Conservation (phyloP, 2,329 filamentous ascomycete genomes). For the Coniella lustricola region DNA sequence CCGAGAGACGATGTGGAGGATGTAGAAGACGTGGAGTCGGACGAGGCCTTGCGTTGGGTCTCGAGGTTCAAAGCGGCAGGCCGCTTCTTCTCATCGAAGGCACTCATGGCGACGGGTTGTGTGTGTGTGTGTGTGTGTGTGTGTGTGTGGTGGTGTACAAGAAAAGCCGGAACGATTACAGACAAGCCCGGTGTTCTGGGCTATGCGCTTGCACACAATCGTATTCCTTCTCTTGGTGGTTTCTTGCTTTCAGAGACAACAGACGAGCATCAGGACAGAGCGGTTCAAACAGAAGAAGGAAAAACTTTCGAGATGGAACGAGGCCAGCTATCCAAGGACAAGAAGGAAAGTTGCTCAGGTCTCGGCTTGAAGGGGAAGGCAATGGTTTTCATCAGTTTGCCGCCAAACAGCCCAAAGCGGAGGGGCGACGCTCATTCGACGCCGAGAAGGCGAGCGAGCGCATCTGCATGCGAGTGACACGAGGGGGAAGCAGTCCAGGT, state of each 20-base stretch:
- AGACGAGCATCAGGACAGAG: slow-evolving; percentile 20
- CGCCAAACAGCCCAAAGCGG: slow-evolving; percentile 26
- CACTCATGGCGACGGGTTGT: slow-evolving; percentile 26
- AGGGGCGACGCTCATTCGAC: slow-evolving; percentile 27
- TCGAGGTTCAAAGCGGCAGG: slow-evolving; percentile 49
- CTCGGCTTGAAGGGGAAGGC: slow-evolving; percentile 33
- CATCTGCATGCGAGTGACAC: slow-evolving; percentile 33
- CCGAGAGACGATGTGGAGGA: slow-evolving; percentile 46
- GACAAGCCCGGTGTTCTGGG: slow-evolving; percentile 5
- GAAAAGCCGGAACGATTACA: slow-evolving; percentile 15
- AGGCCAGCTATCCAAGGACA: slow-evolving; percentile 50
- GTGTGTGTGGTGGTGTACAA: too few species aligned
- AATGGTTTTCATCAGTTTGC: slow-evolving; percentile 46
- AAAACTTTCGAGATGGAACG: slow-evolving; percentile 27
- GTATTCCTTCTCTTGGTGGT: too few species aligned
- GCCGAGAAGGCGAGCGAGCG: slow-evolving; percentile 19
- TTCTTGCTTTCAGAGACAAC: slow-evolving; percentile 17
- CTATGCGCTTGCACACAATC: slow-evolving; percentile 22
- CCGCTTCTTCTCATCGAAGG: slow-evolving; percentile 46
- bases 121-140: too few species aligned
- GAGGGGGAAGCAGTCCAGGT: slow-evolving; percentile 29
- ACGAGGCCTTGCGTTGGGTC: slow-evolving; percentile 41
- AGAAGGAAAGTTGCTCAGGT: slow-evolving; percentile 29
- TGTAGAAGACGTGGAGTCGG: slow-evolving; percentile 44
- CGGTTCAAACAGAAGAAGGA: slow-evolving; percentile 29